These are phyloP conservation scores for Lepidium aucheri DNA, from an alignment of 345 rosid species.

Conservation along the genomic window DNA sequence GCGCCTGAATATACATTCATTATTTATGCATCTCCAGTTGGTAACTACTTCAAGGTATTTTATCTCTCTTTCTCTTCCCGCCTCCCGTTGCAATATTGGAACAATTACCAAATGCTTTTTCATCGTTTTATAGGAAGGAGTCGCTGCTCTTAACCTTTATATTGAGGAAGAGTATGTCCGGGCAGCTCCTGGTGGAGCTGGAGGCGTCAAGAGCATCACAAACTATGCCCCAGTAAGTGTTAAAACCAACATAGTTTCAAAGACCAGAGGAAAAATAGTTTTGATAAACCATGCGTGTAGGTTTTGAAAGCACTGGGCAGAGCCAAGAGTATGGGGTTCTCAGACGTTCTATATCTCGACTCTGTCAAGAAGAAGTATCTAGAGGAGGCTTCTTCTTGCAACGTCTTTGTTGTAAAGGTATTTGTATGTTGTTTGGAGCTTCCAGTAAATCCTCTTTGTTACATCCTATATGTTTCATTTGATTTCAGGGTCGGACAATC, in stretches of 20 bases:
- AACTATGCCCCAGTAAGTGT: slow-evolving; percentile 29
- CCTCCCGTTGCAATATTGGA: neutral
- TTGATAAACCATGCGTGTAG: slow-evolving; percentile 25
- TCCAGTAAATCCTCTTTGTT: neutral
- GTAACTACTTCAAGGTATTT: slow-evolving; percentile 31
- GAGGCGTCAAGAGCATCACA: slow-evolving; percentile 62
- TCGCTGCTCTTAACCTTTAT: slow-evolving; percentile 27
- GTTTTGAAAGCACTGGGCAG: slow-evolving; percentile 79
- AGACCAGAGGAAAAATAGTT: neutral
- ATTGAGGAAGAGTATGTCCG: slow-evolving; percentile 50
- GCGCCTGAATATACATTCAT: slow-evolving; percentile 48
- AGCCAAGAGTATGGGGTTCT: slow-evolving; percentile 82
- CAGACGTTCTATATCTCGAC: slow-evolving; percentile 91
- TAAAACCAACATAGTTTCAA: neutral
- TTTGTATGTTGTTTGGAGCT: neutral
- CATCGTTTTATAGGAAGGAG: slow-evolving; percentile 25
- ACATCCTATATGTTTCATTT: neutral
- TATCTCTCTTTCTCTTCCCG: neutral
- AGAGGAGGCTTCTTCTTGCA: slow-evolving; percentile 96
- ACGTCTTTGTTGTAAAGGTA: slow-evolving; percentile 67
- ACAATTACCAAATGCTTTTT: neutral
- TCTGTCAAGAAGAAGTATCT: slow-evolving; percentile 73
- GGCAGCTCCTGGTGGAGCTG: slow-evolving; percentile 64
- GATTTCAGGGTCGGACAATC: slow-evolving; percentile 22
- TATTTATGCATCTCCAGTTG: slow-evolving; percentile 38